These are phyloP conservation scores for Chalciporus chontae DNA, from an alignment of 768 basidiomycete species.

Conservation along the genomic window DNA sequence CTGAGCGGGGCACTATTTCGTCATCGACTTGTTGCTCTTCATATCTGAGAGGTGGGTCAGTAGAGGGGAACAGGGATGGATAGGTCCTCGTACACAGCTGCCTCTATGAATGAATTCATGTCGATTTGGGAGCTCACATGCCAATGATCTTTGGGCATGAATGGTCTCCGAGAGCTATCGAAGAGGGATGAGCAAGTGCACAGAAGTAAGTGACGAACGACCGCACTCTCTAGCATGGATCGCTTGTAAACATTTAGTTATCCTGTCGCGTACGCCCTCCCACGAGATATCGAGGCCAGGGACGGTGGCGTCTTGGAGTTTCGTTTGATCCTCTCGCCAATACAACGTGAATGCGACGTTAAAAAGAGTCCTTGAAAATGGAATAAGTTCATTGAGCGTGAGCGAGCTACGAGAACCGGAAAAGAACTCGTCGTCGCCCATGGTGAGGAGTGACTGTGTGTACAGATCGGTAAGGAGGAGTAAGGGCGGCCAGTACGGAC, in stretches of 20 bases:
- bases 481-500: slow-evolving; percentile 59
- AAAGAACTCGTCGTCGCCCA: slow-evolving; percentile 98
- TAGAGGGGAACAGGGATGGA: no score
- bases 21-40: slow-evolving; percentile 59
- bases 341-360: slow-evolving; percentile 83
- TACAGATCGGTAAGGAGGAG: slow-evolving; percentile 81
- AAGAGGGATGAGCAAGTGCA: slow-evolving; percentile 6
- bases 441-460: slow-evolving; percentile 77
- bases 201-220: neutral
- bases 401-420: slow-evolving; percentile 69
- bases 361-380: slow-evolving; percentile 73
- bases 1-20: slow-evolving; percentile 22
- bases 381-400: slow-evolving; percentile 72
- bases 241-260: slow-evolving; percentile 74
- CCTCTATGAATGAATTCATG: slow-evolving; percentile 73
- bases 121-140: slow-evolving; percentile 61
- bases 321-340: slow-evolving; percentile 48
- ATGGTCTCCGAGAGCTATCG: slow-evolving; percentile 74
- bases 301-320: slow-evolving; percentile 38
- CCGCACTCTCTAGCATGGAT: slow-evolving; percentile 89
- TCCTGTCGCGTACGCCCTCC: slow-evolving; percentile 70
- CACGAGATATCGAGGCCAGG: slow-evolving; percentile 44
- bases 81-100: slow-evolving; percentile 59
- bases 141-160: slow-evolving; percentile 86
- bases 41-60: slow-evolving; percentile 36